These are phyloP conservation scores for Ogataea hybrid DNA, from an alignment of 1,139 yeast species.

Conservation along the genomic window DNA sequence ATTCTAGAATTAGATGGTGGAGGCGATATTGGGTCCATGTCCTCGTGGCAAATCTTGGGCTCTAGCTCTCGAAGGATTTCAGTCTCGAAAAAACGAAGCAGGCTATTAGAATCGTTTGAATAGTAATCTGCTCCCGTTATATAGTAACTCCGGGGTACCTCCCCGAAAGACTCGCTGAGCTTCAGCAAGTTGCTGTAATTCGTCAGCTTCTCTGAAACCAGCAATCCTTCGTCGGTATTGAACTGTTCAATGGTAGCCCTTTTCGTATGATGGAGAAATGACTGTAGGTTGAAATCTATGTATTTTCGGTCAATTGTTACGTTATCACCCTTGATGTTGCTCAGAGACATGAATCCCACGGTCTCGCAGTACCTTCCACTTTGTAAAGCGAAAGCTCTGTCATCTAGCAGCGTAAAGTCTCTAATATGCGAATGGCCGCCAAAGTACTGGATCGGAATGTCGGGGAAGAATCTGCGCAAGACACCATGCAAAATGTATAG, in stretches of 20 bases:
- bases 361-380: slow-evolving; percentile 95
- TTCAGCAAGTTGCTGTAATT: slow-evolving; percentile 47
- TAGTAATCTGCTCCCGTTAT: slow-evolving; percentile 68
- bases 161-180: slow-evolving; percentile 59
- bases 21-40: slow-evolving; percentile 11
- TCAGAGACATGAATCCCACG: slow-evolving; percentile 75
- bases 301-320: slow-evolving; percentile 50
- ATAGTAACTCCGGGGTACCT: slow-evolving; percentile 63
- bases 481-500: slow-evolving; percentile 48
- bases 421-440: slow-evolving; percentile 96
- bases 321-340: slow-evolving; percentile 28
- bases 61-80: slow-evolving; percentile 60
- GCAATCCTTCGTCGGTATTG: slow-evolving; percentile 51
- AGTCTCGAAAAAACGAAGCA: slow-evolving; percentile 59
- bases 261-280: slow-evolving; percentile 64
- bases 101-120: slow-evolving; percentile 53
- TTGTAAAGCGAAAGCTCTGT: slow-evolving; percentile 69
- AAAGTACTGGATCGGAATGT: slow-evolving; percentile 72
- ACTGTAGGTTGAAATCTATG: slow-evolving; percentile 73
- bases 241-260: slow-evolving; percentile 34
- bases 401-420: slow-evolving; percentile 73
- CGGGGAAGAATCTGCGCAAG: slow-evolving; percentile 59
- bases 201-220: slow-evolving; percentile 45
- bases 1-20: slow-evolving; percentile 44
- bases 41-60: slow-evolving; percentile 29